Conservation (phyloP, 768 basidiomycete genomes). For the Ramaria sp. region DNA sequence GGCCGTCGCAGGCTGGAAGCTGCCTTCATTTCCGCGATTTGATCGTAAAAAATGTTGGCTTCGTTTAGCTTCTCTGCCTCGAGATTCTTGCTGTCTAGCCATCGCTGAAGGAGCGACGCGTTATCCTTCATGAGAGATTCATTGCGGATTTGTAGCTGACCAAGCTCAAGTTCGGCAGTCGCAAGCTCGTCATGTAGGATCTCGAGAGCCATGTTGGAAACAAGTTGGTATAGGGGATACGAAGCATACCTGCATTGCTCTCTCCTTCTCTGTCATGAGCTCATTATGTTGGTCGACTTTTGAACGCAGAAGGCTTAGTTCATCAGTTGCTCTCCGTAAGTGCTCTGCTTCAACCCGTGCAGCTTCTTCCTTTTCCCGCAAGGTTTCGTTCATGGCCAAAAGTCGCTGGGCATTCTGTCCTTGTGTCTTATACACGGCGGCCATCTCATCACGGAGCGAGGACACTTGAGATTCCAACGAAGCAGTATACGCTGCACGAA, state of each 20-base stretch:
- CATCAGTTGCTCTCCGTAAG: constrained; percentile 65
- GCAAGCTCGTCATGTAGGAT: constrained; percentile 92
- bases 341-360: constrained; percentile 74
- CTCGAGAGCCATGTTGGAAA: constrained; percentile 28
- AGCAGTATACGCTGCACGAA: constrained; percentile 77
- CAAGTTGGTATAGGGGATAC: neutral
- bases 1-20: constrained; percentile 4
- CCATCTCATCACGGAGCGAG: constrained; percentile 81
- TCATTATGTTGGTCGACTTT: constrained; percentile 80
- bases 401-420: constrained; percentile 91
- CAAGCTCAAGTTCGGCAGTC: constrained; percentile 83
- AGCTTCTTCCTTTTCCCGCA: constrained; percentile 87
- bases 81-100: constrained; percentile 89
- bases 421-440: constrained; percentile 92
- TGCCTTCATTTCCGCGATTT: constrained; percentile 48
- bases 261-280: constrained; percentile 80
- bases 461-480: constrained; percentile 94
- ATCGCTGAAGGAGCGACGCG: constrained; percentile 87
- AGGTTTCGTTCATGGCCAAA: constrained; percentile 87
- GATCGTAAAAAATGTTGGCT: constrained; percentile 81
- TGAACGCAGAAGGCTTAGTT: constrained; percentile 53
- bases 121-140: constrained; percentile 85
- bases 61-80: constrained; percentile 96
- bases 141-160: constrained; percentile 82
- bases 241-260: constrained; percentile 66